Evolutionary conservation across 2,329 filamentous ascomycete genomes (phyloP).

Genomic region (Monascus ruber): DNA sequence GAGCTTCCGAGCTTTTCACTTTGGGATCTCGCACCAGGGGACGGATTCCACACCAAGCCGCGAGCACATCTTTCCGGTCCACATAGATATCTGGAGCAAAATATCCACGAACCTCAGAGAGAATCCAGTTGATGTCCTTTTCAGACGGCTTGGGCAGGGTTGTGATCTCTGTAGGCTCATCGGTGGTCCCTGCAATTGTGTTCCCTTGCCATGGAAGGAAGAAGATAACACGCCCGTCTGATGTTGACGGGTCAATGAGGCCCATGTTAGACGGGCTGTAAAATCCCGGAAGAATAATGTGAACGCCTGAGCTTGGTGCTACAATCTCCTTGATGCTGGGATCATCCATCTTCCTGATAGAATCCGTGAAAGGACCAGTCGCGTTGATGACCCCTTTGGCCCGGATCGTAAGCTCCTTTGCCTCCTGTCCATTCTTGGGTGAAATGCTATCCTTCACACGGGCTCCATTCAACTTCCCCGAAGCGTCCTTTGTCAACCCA

Average conservation of each 20-base stretch:
- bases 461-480: slow-evolving; percentile 63
- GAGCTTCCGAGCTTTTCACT: slow-evolving; percentile 71
- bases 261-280: slow-evolving; percentile 80
- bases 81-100: slow-evolving; percentile 76
- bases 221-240: slow-evolving; percentile 82
- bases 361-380: slow-evolving; percentile 78
- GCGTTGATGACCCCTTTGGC: slow-evolving; percentile 80
- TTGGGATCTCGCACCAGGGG: slow-evolving; percentile 79
- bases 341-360: slow-evolving; percentile 77
- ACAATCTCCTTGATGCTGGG: slow-evolving; percentile 63
- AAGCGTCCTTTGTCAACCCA: slow-evolving; percentile 59
- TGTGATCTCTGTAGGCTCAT: slow-evolving; percentile 61
- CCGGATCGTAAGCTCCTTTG: slow-evolving; percentile 56
- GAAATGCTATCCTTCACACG: slow-evolving; percentile 58
- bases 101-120: slow-evolving; percentile 72
- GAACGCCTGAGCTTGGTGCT: slow-evolving; percentile 72
- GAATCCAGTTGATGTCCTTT: slow-evolving; percentile 78
- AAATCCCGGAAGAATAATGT: slow-evolving; percentile 78
- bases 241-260: slow-evolving; percentile 74
- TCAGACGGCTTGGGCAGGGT: slow-evolving; percentile 67
- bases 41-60: slow-evolving; percentile 80
- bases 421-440: slow-evolving; percentile 51
- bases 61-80: slow-evolving; percentile 73
- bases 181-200: slow-evolving; percentile 81
- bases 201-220: slow-evolving; percentile 91